Base-by-base conservation (phyloP, 306 rosid genomes). In the Senna siamea region DNA sequence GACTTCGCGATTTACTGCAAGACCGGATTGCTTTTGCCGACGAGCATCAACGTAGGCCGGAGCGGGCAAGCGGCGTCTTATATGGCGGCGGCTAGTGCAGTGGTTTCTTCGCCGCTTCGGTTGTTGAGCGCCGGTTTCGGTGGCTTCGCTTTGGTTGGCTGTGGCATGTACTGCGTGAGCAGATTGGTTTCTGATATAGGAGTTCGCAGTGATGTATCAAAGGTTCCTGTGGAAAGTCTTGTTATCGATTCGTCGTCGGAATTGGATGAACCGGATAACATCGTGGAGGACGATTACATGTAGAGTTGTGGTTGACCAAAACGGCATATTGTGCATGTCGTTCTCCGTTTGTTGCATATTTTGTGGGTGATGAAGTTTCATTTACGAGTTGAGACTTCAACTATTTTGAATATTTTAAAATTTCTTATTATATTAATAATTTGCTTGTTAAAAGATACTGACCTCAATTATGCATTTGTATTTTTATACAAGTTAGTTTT, bases 1-100 rank as follows among this genome's bases (percentile, higher is more conserved):
- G 89, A 91, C 78, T 93, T 91, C 46, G 94, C 96, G 2, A 82
- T 89, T 54, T 93, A 93, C 78, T 93, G 96, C 81, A 93, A 93
- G 78, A 93, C 96, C 7, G 94, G 92, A 0, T 69, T 91, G 82
- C 89, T 87, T 26, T 78, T 82, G 35, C 12, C 15, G 51, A 60
- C 80, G 11, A 43, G 30, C 62, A 76, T 76, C 15, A 72, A 83
- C 2, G 81, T 82, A 5, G 92, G 94, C 10, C 51, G 82, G 73
- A 88, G 97, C 26, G 92, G 96, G 8, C 96, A 89, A 70, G 87
- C 86, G 12, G 64, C 88, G 1, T 85, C 96, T n/a, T 22, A 46
- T 13, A 0, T 79, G 14, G 86, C 94, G 13, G 97, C 81, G 13
- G 82, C 84, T 2, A 57, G 77, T 78, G 72, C 83, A 7, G 15